Base-by-base conservation (phyloP, 1,284 basidiomycete species). In the Sphaerobolus stellatus region DNA sequence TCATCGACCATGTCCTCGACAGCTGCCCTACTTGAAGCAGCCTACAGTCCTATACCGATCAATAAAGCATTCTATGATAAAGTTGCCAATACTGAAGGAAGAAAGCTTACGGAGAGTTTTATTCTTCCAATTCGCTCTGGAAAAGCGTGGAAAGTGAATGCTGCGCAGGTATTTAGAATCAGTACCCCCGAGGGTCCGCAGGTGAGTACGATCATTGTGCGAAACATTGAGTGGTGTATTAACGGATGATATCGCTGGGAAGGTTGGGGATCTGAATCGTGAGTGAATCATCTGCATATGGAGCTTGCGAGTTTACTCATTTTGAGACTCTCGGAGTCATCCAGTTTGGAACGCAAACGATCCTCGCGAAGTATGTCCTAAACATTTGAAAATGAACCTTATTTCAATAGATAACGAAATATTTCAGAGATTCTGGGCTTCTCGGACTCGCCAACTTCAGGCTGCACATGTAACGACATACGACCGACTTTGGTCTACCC, bases 371-470 rank as follows among this genome's bases (percentile, higher is more conserved):
- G 41, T 44, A 44, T 44, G 41, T 13, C 9, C 11, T 22, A 44
- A 44, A 22, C 11, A n/a, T n/a, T n/a, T n/a, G n/a, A n/a, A n/a
- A n/a, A n/a, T 13, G 13, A 9, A 13, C 13, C n/a, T 44, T 44
- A 13, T 44, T 13, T 20, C 20, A 13, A 44, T 22, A 13, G 13
- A 44, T 22, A 44, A 44, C 9, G 41, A 44, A 11, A 14, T 44
- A 44, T 44, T n/a, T 9, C 13, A 44, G 56, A 56, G 56, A 30
- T 58, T 62, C 48, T 62, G 61, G 61, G 61, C 61, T 14, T 52
- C 61, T 4, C 53, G 61, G 18, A 62, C 61, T 41, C 56, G 61
- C 29, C 61, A 62, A 47, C 60, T 62, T 18, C 60, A 62, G 27
- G 57, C 56, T 13, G 54, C 58, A 14, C 61, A 61, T 44, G 56